These are phyloP conservation scores for Polygonum maritimum DNA, from an alignment of 148 eudicot genomes.

Conservation along the genomic window DNA sequence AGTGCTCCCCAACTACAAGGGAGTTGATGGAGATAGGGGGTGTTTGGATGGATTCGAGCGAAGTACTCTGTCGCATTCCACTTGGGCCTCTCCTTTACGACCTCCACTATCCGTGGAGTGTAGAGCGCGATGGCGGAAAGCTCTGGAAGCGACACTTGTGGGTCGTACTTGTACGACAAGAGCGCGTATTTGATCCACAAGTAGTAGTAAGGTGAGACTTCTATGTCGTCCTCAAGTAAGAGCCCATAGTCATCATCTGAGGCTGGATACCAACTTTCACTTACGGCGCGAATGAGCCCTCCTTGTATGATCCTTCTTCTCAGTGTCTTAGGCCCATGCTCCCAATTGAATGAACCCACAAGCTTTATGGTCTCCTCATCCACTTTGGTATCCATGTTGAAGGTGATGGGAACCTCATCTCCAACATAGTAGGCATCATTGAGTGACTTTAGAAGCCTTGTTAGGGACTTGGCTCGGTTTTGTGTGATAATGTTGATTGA, in stretches of 20 bases:
- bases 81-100: slow-evolving; percentile 82
- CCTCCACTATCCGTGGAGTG: slow-evolving; percentile 86
- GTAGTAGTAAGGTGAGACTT: slow-evolving; percentile 88
- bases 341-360: slow-evolving; percentile 60
- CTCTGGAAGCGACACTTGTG: slow-evolving; percentile 80
- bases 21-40: slow-evolving; percentile 87
- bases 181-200: slow-evolving; percentile 89
- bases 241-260: slow-evolving; percentile 89
- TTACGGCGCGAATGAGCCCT: slow-evolving; percentile 87
- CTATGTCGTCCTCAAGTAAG: slow-evolving; percentile 82
- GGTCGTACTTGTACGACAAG: slow-evolving; percentile 77
- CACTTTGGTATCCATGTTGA: slow-evolving; percentile 88
- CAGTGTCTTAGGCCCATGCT: slow-evolving; percentile 67
- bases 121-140: slow-evolving; percentile 84
- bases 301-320: slow-evolving; percentile 90
- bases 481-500: slow-evolving; percentile 79
- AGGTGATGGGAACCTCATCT: slow-evolving; percentile 66
- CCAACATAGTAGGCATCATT: slow-evolving; percentile 67
- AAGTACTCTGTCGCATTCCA: slow-evolving; percentile 88
- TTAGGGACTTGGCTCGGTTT: slow-evolving; percentile 57
- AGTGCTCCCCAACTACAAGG: slow-evolving; percentile 98
- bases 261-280: slow-evolving; percentile 95
- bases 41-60: slow-evolving; percentile 77
- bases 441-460: slow-evolving; percentile 72
- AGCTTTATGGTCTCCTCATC: slow-evolving; percentile 61